A percentile compares a stretch with the other conserved stretches of the same genome.
These are phyloP conservation scores for Amoeboaphelidium occidentale DNA, from an alignment of 371 early-diverging fungal species.

Conservation along the genomic window DNA sequence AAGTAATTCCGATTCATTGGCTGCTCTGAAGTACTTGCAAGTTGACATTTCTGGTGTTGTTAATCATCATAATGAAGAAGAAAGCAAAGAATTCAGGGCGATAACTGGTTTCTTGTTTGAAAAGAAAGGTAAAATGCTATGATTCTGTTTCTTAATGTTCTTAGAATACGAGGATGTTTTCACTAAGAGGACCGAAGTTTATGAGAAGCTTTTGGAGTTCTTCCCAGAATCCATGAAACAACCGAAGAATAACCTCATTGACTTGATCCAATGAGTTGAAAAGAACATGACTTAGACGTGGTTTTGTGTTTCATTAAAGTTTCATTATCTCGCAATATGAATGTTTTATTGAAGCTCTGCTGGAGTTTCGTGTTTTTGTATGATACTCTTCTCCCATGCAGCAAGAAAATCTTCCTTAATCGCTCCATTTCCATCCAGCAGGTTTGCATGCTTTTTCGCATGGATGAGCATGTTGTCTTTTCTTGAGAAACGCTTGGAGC, in stretches of 20 bases:
- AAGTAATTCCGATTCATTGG: constrained; percentile 1
- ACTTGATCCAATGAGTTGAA: too few species aligned
- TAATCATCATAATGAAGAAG: constrained; percentile 29
- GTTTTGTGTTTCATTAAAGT: too few species aligned
- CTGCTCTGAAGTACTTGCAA: constrained; percentile 41
- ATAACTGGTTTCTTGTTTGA: constrained; percentile 30
- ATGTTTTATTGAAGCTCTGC: too few species aligned
- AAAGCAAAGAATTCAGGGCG: constrained; percentile 33
- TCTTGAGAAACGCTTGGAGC: too few species aligned
- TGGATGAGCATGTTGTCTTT: too few species aligned
- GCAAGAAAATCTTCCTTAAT: too few species aligned
- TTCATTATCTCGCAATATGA: too few species aligned
- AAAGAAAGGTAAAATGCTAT: constrained; percentile 4
- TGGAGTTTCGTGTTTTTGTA: too few species aligned
- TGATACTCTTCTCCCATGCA: too few species aligned
- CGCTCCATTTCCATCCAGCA: too few species aligned
- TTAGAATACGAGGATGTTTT: constrained; percentile 5
- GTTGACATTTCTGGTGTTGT: constrained; percentile 31
- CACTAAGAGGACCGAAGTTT: constrained; percentile 30
- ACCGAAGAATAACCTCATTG: constrained; percentile 41
- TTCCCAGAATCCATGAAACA: constrained; percentile 58
- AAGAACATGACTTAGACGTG: too few species aligned
- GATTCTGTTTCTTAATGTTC: not conserved
- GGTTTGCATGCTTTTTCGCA: too few species aligned
- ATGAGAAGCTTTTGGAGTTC: constrained; percentile 35